Evolutionary conservation across 352 stramenopile genomes (phyloP).

Genomic region (Pythium chondricola): DNA sequence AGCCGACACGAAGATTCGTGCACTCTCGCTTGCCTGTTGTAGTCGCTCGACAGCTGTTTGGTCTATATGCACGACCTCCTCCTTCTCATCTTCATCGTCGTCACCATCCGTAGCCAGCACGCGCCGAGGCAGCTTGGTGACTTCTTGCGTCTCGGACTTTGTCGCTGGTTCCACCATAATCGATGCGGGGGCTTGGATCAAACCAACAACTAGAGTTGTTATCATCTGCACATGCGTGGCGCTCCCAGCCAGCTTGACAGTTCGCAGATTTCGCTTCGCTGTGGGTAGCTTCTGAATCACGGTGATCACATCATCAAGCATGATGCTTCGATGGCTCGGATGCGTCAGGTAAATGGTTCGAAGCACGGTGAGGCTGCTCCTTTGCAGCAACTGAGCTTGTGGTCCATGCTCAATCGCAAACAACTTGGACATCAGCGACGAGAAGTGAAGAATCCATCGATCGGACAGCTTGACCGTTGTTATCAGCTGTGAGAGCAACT

Average conservation of each 20-base stretch:
- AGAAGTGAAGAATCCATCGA: slow-evolving; percentile 68
- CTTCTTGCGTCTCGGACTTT: slow-evolving; percentile 6
- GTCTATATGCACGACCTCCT: neutral
- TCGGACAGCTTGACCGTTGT: slow-evolving; percentile 66
- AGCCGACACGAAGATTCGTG: slow-evolving; percentile 33
- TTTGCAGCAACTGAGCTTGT: slow-evolving; percentile 56
- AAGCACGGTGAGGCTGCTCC: slow-evolving; percentile 49
- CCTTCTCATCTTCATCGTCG: neutral
- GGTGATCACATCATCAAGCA: slow-evolving; percentile 65
- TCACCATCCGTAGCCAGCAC: slow-evolving; percentile 11
- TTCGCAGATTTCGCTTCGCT: slow-evolving; percentile 62
- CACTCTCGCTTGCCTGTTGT: slow-evolving; percentile 21
- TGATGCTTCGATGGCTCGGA: slow-evolving; percentile 39
- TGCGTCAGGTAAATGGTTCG: slow-evolving; percentile 67
- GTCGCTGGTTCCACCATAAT: neutral
- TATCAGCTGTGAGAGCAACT: slow-evolving; percentile 56
- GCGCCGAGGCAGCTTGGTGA: slow-evolving; percentile 19
- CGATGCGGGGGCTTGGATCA: slow-evolving; percentile 27
- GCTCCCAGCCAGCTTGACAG: slow-evolving; percentile 54
- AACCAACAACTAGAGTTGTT: slow-evolving; percentile 50
- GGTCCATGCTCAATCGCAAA: slow-evolving; percentile 64
- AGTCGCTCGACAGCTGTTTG: slow-evolving; percentile 20
- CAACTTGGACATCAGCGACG: slow-evolving; percentile 55
- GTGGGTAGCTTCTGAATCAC: slow-evolving; percentile 77
- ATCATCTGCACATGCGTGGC: slow-evolving; percentile 56